Conservation (phyloP, 2,329 filamentous ascomycete genomes). For the Pestalotiopsis sp. region DNA sequence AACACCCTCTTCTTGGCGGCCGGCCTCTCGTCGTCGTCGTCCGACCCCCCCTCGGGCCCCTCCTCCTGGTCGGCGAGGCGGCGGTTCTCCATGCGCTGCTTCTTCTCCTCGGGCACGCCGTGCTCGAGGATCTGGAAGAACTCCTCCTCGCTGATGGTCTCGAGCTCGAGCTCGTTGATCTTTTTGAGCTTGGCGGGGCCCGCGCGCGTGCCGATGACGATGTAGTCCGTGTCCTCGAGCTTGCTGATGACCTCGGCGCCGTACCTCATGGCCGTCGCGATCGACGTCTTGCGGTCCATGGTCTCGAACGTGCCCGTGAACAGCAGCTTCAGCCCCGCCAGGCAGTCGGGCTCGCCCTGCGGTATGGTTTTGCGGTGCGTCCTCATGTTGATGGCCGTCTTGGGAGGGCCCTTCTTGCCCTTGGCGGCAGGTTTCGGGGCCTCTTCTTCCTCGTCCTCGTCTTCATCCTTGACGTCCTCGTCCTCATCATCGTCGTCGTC, state of each 20-base stretch:
- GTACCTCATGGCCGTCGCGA: constrained; percentile 17
- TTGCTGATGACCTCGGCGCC: constrained; percentile 31
- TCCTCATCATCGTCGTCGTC: constrained; percentile 4
- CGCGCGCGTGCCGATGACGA: constrained; percentile 17
- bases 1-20: constrained; percentile 1
- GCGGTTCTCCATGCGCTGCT: constrained; percentile 16
- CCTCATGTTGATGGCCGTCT: constrained; percentile 15
- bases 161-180: constrained; percentile 18
- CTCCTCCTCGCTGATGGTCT: constrained; percentile 19
- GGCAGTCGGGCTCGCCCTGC: constrained; percentile 16
- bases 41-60: constrained; percentile 13
- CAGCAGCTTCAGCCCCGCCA: constrained; percentile 17
- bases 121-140: constrained; percentile 21
- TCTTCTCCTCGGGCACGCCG: constrained; percentile 17
- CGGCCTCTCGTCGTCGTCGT: constrained; percentile 9
- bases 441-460: constrained; percentile 15
- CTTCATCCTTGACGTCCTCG: constrained; percentile 12
- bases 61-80: constrained; percentile 15
- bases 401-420: constrained; percentile 10
- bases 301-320: constrained; percentile 21
- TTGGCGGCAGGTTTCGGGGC: background rate
- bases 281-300: constrained; percentile 20
- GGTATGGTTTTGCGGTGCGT: constrained; percentile 20
- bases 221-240: constrained; percentile 21
- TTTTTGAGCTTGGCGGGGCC: constrained; percentile 17